Percentiles rank a stretch among this genome's conserved stretches.
phyloP scores from a whole-genome alignment of 208 protist genomes.

The Trypanosoma congolense region DNA sequence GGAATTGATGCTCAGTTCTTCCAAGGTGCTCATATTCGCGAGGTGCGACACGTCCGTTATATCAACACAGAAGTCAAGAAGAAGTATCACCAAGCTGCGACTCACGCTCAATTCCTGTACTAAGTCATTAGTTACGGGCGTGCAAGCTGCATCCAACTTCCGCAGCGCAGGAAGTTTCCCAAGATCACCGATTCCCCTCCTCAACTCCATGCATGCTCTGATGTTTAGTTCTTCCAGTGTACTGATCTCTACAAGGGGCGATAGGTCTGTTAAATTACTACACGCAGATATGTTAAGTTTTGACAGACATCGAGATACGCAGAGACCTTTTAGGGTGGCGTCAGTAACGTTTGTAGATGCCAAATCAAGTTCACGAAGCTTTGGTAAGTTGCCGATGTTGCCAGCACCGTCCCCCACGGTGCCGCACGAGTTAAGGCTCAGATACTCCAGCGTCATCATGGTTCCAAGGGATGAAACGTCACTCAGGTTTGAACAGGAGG shows the following conservation, averaged over 20 bases:
- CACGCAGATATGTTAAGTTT: slow-evolving; percentile 2
- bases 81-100: not conserved
- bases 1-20: slow-evolving; percentile 1
- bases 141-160: not conserved
- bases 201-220: not conserved
- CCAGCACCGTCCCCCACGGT: slow-evolving; percentile 15
- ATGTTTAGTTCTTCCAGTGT: slow-evolving; percentile 1
- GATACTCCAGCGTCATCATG: slow-evolving; percentile 22
- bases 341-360: slow-evolving; percentile 19
- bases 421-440: slow-evolving; percentile 26
- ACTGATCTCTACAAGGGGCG: not conserved
- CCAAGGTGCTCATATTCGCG: not conserved
- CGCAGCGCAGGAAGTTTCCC: not conserved
- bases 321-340: not conserved
- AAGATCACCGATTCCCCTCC: not conserved
- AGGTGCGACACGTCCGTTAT: slow-evolving; percentile 2
- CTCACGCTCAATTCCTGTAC: slow-evolving; percentile 1
- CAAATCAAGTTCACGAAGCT: slow-evolving; percentile 35
- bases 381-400: slow-evolving; percentile 26
- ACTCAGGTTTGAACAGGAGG: not conserved
- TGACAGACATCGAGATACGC: not conserved
- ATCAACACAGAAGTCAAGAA: slow-evolving; percentile 1
- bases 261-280: not conserved
- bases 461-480: slow-evolving; percentile 8
- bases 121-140: not conserved